phyloP scores from a whole-genome alignment of 1,284 basidiomycete species.

The Kwoniella shivajii region DNA sequence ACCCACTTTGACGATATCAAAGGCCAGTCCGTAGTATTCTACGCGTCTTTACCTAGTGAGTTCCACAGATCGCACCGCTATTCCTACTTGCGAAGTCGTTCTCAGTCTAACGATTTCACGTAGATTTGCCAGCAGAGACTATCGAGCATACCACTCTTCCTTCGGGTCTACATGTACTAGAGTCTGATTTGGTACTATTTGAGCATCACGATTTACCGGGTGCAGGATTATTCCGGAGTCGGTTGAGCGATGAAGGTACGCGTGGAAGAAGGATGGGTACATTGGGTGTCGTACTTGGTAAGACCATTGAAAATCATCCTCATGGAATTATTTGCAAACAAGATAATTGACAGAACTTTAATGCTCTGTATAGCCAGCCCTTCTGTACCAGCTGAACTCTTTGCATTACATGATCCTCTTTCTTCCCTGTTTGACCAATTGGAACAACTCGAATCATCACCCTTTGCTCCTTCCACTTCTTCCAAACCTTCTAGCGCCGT shows the following conservation, averaged over 20 bases:
- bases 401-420: slow-evolving; percentile 28
- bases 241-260: slow-evolving; percentile 22
- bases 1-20: slow-evolving; percentile 51
- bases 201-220: slow-evolving; percentile 32
- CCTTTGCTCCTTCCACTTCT: slow-evolving; percentile 15
- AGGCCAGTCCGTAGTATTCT: slow-evolving; percentile 45
- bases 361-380: slow-evolving; percentile 14
- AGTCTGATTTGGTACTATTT: slow-evolving; percentile 39
- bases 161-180: slow-evolving; percentile 42
- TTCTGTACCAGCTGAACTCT: slow-evolving; percentile 21
- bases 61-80: neutral
- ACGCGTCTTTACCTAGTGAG: slow-evolving; percentile 34
- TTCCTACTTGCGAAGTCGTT: neutral
- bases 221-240: slow-evolving; percentile 40
- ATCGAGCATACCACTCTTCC: slow-evolving; percentile 47
- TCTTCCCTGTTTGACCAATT: slow-evolving; percentile 36
- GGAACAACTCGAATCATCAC: slow-evolving; percentile 23
- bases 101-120: neutral
- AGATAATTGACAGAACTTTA: neutral
- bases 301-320: too few species aligned
- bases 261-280: slow-evolving; percentile 48
- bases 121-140: slow-evolving; percentile 25
- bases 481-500: slow-evolving; percentile 8
- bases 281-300: slow-evolving; percentile 43
- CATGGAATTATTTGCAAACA: neutral